Evolutionary conservation across 805 yeast species (phyloP), one percentile per base, ranked within the genome.

Genomic region (Kuraishia molischiana): DNA sequence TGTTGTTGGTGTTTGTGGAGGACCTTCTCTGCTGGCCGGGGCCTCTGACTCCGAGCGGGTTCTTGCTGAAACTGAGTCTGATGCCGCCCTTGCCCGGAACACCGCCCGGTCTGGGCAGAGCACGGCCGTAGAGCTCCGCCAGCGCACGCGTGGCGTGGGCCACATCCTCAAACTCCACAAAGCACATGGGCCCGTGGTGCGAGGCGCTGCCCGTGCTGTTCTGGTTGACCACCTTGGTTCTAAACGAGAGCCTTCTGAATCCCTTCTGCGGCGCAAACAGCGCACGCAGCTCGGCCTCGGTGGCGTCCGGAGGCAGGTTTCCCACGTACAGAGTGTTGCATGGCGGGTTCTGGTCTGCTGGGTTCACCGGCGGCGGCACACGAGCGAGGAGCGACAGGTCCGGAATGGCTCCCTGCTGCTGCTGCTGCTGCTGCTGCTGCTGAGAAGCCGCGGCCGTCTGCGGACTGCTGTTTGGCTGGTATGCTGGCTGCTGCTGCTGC

Each of bases 261-360:
- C 98, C 98, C 42, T 80, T 77, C 52, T 90, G 95, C 5, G 85
- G 81, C 29, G 92, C 73, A 56, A 92, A 92, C 45, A 92, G 62
- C 29, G 85, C 79, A 48, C 95, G 76, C 44, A 92, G 72, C 58
- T 92, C 98, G 40, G 81, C 82, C 55, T 92, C 98, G 2, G 94
- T 81, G 2, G 97, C 95, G 64, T 92, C 96, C 14, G 95, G 95
- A 3, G 98, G 97, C 51, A 92, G 69, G 57, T 92, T 92, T 15
- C 98, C 98, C 35, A 92, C 98, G 52, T 92, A 92, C 40, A 92
- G 66, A 0, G 98, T 92, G 58, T 92, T 92, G 63, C 98, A 92
- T 5, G 98, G 98, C 3, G 98, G 97, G 54, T 92, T 92, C 61
- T 92, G 98, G 59, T 92, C 98, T 2, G 98, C 97, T 5, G 98